Conservation (phyloP, 176 grass and related monocot species). For the Leersia perrieri region DNA sequence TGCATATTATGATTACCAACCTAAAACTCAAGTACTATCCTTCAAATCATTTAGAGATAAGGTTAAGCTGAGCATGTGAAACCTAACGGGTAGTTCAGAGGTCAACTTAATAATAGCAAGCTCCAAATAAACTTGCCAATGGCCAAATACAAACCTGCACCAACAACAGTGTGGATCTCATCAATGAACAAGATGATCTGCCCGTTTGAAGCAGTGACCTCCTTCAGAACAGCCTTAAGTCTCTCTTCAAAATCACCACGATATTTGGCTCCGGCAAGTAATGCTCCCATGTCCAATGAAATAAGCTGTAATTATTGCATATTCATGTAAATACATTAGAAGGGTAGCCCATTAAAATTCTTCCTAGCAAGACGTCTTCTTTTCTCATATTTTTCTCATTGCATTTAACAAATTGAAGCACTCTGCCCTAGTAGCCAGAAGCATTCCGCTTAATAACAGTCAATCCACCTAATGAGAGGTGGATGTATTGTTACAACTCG, state of each 20-base stretch:
- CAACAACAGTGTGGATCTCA: conserved; percentile 95
- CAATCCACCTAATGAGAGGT: not conserved
- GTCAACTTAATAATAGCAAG: not conserved
- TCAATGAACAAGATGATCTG: conserved; percentile 98
- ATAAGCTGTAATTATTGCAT: conserved; percentile 65
- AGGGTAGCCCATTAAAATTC: not conserved
- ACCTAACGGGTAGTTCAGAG: not conserved
- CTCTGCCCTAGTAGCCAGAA: not conserved
- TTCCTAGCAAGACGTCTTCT: not conserved
- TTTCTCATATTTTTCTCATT: not conserved
- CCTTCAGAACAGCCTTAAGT: conserved; percentile 92
- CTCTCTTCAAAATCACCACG: conserved; percentile 91
- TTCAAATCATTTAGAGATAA: not conserved
- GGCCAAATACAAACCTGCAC: conserved; percentile 63
- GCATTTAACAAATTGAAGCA: not conserved
- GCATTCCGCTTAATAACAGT: not conserved
- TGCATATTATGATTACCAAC: not conserved
- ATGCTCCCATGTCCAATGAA: conserved; percentile 91
- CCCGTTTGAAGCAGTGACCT: conserved; percentile 89
- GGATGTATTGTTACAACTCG: not conserved
- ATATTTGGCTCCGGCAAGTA: conserved; percentile 90
- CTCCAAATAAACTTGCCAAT: not conserved
- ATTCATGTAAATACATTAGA: conserved; percentile 13
- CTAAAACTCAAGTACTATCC: conserved; percentile 1
- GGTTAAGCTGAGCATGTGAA: not conserved